Evolutionary conservation across 768 basidiomycete genomes (phyloP).

Genomic region (Boletus subcaerulescens): DNA sequence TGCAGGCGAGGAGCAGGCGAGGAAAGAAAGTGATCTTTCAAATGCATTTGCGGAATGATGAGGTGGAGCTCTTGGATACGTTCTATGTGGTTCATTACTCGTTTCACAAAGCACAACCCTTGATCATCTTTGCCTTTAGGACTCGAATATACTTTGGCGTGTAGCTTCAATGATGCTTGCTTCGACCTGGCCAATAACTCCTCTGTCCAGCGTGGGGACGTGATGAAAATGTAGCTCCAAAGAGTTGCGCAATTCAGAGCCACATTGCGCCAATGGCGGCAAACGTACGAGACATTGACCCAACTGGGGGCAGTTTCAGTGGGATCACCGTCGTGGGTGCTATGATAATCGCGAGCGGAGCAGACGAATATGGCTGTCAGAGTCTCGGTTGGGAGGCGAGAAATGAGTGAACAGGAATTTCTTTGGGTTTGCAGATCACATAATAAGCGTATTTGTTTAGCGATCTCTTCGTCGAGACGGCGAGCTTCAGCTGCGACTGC

Average conservation of each 20-base stretch:
- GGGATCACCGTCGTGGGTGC: no score
- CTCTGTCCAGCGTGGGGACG: constrained; percentile 33
- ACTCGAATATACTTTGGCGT: no score
- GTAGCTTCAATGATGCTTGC: constrained; percentile 27
- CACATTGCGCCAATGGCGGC: constrained; percentile 39
- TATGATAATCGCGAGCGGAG: background rate
- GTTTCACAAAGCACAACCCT: no score
- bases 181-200: constrained; percentile 44
- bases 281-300: constrained; percentile 14
- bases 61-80: background rate
- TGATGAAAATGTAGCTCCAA: constrained; percentile 36
- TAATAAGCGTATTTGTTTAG: background rate
- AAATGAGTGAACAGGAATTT: constrained; percentile 8
- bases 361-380: constrained; percentile 13
- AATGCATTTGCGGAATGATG: fast-evolving
- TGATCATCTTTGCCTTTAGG: no score
- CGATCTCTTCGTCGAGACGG: background rate
- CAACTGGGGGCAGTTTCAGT: background rate
- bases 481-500: no score
- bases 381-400: constrained; percentile 13
- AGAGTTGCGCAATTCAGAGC: constrained; percentile 39
- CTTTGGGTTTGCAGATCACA: background rate
- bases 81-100: background rate
- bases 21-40: background rate
- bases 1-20: background rate